Conservation (phyloP, 768 basidiomycete species). For the Dentipellis sp. region DNA sequence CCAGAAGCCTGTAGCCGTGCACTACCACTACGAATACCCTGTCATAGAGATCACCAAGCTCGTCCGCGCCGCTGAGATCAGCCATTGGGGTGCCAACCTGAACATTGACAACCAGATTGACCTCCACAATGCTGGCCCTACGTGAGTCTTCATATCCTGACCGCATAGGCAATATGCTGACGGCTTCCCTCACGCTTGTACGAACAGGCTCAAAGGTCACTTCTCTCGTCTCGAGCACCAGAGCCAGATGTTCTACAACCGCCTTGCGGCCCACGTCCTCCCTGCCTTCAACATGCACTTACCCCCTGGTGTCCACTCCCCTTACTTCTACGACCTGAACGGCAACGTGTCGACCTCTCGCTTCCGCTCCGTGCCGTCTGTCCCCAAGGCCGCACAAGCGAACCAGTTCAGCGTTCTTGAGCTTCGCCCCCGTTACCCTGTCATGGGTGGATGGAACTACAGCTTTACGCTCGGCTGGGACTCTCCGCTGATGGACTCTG, state of each 20-base stretch:
- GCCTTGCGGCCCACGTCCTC: conserved; percentile 60
- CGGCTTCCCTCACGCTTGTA: background rate
- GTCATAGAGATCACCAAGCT: conserved; percentile 69
- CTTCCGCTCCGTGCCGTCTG: conserved; percentile 61
- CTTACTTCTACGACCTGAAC: conserved; percentile 86
- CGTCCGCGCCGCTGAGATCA: conserved; percentile 77
- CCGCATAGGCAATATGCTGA: conserved; percentile 3
- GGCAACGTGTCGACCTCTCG: conserved; percentile 96
- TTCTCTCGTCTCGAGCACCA: conserved; percentile 91
- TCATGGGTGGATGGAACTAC: conserved; percentile 98
- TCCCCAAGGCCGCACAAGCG: conserved; percentile 43
- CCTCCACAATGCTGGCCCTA: conserved; percentile 84
- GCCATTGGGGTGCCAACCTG: conserved; percentile 94
- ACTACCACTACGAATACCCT: conserved; percentile 79
- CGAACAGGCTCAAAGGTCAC: conserved; percentile 78
- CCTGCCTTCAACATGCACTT: conserved; percentile 70
- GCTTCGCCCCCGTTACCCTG: conserved; percentile 80
- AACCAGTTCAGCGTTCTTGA: conserved; percentile 65
- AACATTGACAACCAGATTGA: conserved; percentile 86
- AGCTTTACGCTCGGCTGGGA: conserved; percentile 93
- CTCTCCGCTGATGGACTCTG: conserved; percentile 68
- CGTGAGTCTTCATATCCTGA: conserved; percentile 40
- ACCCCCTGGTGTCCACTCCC: conserved; percentile 70
- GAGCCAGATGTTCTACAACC: conserved; percentile 59
- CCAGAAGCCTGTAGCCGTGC: conserved; percentile 62